Percentiles rank a stretch among this genome's conserved stretches.
Evolutionary conservation across 2,329 filamentous ascomycete genomes (phyloP).

Genomic region (Alternaria novae-zelandiae): DNA sequence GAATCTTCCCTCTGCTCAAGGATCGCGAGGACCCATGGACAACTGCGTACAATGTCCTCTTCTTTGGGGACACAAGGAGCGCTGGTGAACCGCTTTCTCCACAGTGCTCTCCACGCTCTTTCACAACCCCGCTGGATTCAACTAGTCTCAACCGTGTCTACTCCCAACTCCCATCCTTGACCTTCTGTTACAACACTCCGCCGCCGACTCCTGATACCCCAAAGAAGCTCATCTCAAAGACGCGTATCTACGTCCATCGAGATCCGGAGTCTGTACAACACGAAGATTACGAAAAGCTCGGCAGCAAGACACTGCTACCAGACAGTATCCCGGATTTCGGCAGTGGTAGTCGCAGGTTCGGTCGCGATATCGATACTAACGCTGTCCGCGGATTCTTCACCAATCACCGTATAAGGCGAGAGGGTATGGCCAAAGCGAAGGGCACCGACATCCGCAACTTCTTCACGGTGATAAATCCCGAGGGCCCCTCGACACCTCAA

Average conservation of each 20-base stretch:
- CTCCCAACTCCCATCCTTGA: not conserved
- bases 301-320: not conserved
- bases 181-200: not conserved
- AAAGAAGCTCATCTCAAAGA: not conserved
- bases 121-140: not conserved
- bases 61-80: not conserved
- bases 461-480: not conserved
- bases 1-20: not conserved
- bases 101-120: not conserved
- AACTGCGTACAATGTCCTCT: not conserved
- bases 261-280: not conserved
- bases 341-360: not conserved
- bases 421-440: not conserved
- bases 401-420: not conserved
- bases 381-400: not conserved
- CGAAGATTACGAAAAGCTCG: not conserved
- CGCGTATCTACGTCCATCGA: not conserved
- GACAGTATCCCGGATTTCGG: not conserved
- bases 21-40: not conserved
- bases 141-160: not conserved
- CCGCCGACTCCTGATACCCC: not conserved
- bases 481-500: not conserved
- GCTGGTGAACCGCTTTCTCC: not conserved
- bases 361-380: conserved; percentile 6
- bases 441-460: not conserved